Percentiles rank a stretch among this genome's conserved stretches.
Conservation (phyloP, 768 basidiomycete genomes). For the Mycena alexandri region DNA sequence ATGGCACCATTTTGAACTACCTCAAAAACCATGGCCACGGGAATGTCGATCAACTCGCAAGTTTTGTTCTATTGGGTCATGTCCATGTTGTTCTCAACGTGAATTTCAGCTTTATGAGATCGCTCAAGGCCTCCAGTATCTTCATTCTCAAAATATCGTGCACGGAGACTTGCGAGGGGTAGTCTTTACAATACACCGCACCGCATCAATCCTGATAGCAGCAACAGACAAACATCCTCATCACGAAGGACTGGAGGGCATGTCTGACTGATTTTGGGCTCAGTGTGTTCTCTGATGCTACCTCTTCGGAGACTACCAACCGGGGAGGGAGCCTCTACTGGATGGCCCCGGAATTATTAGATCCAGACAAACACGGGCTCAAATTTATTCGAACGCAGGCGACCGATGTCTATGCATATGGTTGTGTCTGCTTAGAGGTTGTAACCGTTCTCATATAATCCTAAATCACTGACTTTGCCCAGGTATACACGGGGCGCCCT, state of each 20-base stretch:
- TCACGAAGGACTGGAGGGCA: conserved; percentile 15
- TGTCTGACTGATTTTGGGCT: conserved; percentile 19
- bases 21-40: conserved; percentile 35
- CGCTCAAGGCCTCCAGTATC: conserved; percentile 12
- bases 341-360: conserved; percentile 12
- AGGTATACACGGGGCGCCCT: conserved; percentile 29
- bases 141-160: not conserved
- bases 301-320: not conserved
- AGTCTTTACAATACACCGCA: not conserved
- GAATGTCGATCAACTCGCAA: conserved; percentile 36
- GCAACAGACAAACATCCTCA: conserved; percentile 3
- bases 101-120: conserved; percentile 33
- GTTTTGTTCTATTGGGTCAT: not conserved
- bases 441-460: not conserved
- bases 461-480: not conserved
- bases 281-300: conserved; percentile 8
- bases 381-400: conserved; percentile 7
- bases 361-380: not conserved
- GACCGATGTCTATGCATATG: conserved; percentile 47
- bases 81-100: not conserved
- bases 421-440: conserved; percentile 49
- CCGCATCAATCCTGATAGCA: too few relatives aligned
- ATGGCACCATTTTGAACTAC: conserved; percentile 43
- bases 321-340: conserved; percentile 3
- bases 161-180: conserved; percentile 3